These are phyloP conservation scores for Berkeleyomyces basicola DNA, from an alignment of 2,329 filamentous ascomycete genomes.

Conservation along the genomic window DNA sequence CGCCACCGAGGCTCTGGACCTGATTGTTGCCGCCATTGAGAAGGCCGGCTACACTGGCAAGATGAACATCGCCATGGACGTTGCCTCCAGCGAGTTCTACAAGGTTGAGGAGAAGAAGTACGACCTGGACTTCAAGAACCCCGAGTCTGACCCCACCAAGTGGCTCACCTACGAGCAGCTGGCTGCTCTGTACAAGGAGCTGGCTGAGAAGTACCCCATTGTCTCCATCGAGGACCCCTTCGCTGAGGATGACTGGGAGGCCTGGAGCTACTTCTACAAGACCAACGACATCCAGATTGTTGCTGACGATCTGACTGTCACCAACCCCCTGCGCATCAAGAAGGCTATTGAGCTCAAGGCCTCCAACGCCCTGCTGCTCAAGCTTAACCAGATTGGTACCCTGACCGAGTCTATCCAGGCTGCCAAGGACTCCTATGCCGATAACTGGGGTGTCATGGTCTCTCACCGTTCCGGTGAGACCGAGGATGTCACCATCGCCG, in stretches of 20 bases:
- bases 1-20: conserved; percentile 85
- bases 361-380: conserved; percentile 93
- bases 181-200: conserved; percentile 73
- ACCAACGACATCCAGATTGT: conserved; percentile 97
- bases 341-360: conserved; percentile 98
- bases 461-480: conserved; percentile 99
- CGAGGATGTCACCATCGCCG: conserved; percentile 97
- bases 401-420: conserved; percentile 98
- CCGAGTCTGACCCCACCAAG: conserved; percentile 85
- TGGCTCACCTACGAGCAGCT: conserved; percentile 99
- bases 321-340: conserved; percentile 98
- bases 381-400: conserved; percentile 99
- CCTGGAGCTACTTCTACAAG: conserved; percentile 99
- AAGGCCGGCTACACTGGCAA: conserved; percentile 87
- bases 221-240: conserved; percentile 98
- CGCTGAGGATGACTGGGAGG: conserved; percentile 99
- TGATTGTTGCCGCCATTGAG: conserved; percentile 90
- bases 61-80: conserved; percentile 98
- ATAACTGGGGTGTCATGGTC: conserved; percentile 98
- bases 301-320: conserved; percentile 95
- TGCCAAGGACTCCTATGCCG: conserved; percentile 93
- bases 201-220: conserved; percentile 92
- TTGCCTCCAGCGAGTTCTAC: conserved; percentile 99
- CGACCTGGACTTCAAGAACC: conserved; percentile 99
- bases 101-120: conserved; percentile 97